Percentiles rank a stretch among this genome's conserved stretches.
These are phyloP conservation scores for Candida glaebosa DNA, from an alignment of 805 yeast species.

Conservation along the genomic window DNA sequence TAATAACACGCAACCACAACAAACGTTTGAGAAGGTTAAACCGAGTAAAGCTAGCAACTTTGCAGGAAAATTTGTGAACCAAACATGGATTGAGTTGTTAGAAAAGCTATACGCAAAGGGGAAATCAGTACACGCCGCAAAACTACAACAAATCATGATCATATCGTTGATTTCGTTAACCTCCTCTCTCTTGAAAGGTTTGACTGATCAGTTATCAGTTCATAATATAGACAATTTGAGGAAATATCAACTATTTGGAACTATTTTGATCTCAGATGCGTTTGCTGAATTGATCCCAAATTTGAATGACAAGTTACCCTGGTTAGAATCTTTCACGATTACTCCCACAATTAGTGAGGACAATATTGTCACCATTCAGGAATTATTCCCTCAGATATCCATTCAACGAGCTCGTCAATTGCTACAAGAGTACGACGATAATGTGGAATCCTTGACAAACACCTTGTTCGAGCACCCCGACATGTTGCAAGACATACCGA, in stretches of 20 bases:
- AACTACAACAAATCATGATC: conserved; percentile 47
- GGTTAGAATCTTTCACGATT: conserved; percentile 26
- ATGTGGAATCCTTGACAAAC: conserved; percentile 58
- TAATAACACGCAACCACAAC: not conserved
- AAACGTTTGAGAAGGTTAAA: conserved; percentile 21
- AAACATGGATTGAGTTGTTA: conserved; percentile 55
- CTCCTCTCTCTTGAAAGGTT: conserved; percentile 36
- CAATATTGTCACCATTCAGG: conserved; percentile 39
- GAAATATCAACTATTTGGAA: conserved; percentile 52
- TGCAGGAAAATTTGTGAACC: conserved; percentile 51
- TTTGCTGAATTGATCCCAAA: conserved; percentile 50
- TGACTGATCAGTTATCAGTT: conserved; percentile 44
- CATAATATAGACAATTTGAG: conserved; percentile 39
- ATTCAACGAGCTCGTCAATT: conserved; percentile 45
- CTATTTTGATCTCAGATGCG: conserved; percentile 47
- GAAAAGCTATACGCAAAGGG: conserved; percentile 61
- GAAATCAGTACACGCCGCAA: conserved; percentile 45
- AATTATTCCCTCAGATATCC: conserved; percentile 65
- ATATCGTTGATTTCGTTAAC: conserved; percentile 51
- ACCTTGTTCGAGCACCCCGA: conserved; percentile 62
- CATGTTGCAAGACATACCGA: conserved; percentile 15
- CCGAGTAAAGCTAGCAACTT: conserved; percentile 30
- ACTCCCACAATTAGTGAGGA: conserved; percentile 18
- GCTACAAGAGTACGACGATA: conserved; percentile 43
- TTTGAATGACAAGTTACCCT: conserved; percentile 48